A percentile compares a stretch with the other conserved stretches of the same genome.
phyloP scores from a whole-genome alignment of 768 basidiomycete species.

The Lactarius tabidus region DNA sequence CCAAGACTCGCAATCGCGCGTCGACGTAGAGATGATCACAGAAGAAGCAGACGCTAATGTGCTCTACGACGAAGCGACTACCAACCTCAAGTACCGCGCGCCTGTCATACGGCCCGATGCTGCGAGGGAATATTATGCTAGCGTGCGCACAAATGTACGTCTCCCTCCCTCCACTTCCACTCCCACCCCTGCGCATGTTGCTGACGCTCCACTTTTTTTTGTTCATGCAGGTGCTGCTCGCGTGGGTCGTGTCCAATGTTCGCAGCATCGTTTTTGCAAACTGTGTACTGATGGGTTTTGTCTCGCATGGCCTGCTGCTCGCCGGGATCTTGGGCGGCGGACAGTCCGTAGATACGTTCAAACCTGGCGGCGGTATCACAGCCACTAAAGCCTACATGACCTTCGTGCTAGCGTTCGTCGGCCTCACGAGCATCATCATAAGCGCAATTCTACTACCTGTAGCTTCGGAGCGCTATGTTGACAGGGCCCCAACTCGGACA shows the following conservation, averaged over 20 bases:
- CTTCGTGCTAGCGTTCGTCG: slow-evolving; percentile 78
- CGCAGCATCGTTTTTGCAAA: slow-evolving; percentile 26
- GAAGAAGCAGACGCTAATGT: slow-evolving; percentile 79
- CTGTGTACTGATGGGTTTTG: not conserved
- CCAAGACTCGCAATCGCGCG: slow-evolving; percentile 74
- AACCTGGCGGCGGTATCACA: slow-evolving; percentile 41
- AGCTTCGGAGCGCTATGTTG: slow-evolving; percentile 22
- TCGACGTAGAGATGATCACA: slow-evolving; percentile 82
- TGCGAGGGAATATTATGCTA: slow-evolving; percentile 84
- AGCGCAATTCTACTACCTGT: slow-evolving; percentile 26
- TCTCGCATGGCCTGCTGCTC: slow-evolving; percentile 58
- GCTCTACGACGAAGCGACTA: slow-evolving; percentile 79
- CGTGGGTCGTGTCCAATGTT: slow-evolving; percentile 85
- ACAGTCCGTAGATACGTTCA: slow-evolving; percentile 58
- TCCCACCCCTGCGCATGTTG: not conserved
- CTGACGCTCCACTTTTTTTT: too few relatives aligned
- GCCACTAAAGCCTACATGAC: slow-evolving; percentile 72
- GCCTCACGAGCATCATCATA: slow-evolving; percentile 65
- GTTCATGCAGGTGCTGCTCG: slow-evolving; percentile 52
- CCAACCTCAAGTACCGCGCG: slow-evolving; percentile 60
- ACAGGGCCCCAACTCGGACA: slow-evolving; percentile 4
- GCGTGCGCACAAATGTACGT: slow-evolving; percentile 75
- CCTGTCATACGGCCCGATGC: slow-evolving; percentile 36
- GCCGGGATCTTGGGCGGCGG: slow-evolving; percentile 65
- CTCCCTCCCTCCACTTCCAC: too few relatives aligned